A percentile compares a stretch with the other conserved stretches of the same genome.
These are phyloP conservation scores for Suhomyces xylopsoci DNA, from an alignment of 805 yeast genomes.

Conservation along the genomic window DNA sequence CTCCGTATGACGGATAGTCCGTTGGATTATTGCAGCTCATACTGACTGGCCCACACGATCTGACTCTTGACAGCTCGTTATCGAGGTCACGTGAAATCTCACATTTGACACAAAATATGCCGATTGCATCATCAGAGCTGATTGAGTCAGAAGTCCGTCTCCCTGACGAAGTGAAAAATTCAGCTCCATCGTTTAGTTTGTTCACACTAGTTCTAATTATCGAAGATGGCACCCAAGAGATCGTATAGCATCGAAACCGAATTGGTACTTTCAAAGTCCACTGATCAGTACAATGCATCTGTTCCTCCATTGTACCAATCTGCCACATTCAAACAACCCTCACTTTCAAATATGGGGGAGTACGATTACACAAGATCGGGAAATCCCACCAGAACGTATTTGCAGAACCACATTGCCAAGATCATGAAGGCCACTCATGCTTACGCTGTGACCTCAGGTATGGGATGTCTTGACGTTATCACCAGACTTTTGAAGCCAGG, in stretches of 20 bases:
- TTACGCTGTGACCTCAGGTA: constrained; percentile 84
- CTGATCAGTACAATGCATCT: constrained; percentile 74
- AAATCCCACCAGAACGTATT: constrained; percentile 82
- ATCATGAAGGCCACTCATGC: constrained; percentile 76
- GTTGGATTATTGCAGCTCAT: background rate
- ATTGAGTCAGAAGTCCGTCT: constrained; percentile 3
- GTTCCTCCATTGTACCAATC: constrained; percentile 88
- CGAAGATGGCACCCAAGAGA: constrained; percentile 17
- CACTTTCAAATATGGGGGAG: constrained; percentile 68
- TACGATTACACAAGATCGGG: constrained; percentile 85
- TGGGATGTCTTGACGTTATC: constrained; percentile 89
- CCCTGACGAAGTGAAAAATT: constrained; percentile 1
- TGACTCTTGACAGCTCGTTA: background rate
- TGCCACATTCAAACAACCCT: constrained; percentile 87
- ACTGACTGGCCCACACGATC: background rate
- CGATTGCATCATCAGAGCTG: constrained; percentile 5
- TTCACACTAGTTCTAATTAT: background rate
- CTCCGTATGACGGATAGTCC: no score
- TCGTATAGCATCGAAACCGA: constrained; percentile 64
- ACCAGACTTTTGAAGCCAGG: constrained; percentile 72
- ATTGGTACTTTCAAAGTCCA: constrained; percentile 56
- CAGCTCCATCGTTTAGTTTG: background rate
- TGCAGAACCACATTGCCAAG: constrained; percentile 74
- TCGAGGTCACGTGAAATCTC: background rate
- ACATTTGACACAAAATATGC: background rate